phyloP scores from a whole-genome alignment of 768 basidiomycete species.

The Hebeloma cylindrosporum region DNA sequence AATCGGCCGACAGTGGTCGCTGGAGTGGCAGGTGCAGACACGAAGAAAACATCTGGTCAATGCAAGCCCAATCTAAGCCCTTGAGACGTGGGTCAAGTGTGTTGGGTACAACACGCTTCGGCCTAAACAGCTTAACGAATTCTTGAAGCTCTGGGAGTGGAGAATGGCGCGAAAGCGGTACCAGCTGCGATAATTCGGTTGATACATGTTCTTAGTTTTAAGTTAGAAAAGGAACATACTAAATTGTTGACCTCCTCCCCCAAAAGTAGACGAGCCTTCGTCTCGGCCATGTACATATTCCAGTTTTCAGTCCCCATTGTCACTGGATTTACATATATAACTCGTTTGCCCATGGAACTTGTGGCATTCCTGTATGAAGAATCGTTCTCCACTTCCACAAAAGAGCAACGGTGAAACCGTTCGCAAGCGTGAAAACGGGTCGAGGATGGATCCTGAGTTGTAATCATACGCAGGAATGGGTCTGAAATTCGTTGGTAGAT shows the following conservation, averaged over 20 bases:
- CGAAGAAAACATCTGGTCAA: slow-evolving; percentile 65
- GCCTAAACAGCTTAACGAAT: slow-evolving; percentile 82
- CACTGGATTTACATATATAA: slow-evolving; percentile 86
- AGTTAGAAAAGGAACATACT: slow-evolving; percentile 40
- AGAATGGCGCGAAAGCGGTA: slow-evolving; percentile 86
- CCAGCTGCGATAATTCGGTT: slow-evolving; percentile 48
- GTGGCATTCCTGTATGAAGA: slow-evolving; percentile 29
- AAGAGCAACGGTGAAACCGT: slow-evolving; percentile 69
- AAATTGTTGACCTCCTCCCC: slow-evolving; percentile 56
- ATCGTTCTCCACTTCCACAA: slow-evolving; percentile 49
- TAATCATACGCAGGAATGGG: slow-evolving; percentile 57
- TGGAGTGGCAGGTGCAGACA: slow-evolving; percentile 42
- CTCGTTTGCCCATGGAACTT: slow-evolving; percentile 49
- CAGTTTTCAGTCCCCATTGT: slow-evolving; percentile 63
- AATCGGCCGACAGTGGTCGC: background rate
- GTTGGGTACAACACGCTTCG: slow-evolving; percentile 76
- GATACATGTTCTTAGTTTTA: background rate
- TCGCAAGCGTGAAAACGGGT: slow-evolving; percentile 97
- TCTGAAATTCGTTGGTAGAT: slow-evolving; percentile 65
- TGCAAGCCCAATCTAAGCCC: slow-evolving; percentile 71
- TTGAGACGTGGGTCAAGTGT: slow-evolving; percentile 54
- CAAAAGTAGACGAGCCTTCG: slow-evolving; percentile 36
- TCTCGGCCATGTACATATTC: slow-evolving; percentile 42
- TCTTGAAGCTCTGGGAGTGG: slow-evolving; percentile 80
- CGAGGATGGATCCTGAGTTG: slow-evolving; percentile 56